phyloP scores from a whole-genome alignment of 2,329 filamentous ascomycete species.

The Cadophora luteo-olivacea region DNA sequence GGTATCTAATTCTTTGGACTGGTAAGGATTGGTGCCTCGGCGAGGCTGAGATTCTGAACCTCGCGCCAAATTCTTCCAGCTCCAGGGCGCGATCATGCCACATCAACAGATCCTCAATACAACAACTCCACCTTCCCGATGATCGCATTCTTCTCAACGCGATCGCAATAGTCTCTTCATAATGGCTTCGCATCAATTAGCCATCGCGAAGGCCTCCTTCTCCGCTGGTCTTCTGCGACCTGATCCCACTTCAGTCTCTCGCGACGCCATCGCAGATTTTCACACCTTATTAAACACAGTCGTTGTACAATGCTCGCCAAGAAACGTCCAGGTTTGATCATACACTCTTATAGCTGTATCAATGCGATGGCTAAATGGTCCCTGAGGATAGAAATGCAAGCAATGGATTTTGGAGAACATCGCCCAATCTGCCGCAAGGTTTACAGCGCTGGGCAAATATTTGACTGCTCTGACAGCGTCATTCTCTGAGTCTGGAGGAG shows the following conservation, averaged over 20 bases:
- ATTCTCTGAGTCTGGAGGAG: conserved; percentile 47
- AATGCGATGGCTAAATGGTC: conserved; percentile 48
- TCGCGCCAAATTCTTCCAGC: conserved; percentile 6
- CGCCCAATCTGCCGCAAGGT: conserved; percentile 69
- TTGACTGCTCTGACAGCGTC: conserved; percentile 72
- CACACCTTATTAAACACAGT: conserved; percentile 69
- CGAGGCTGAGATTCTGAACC: conserved; percentile 19
- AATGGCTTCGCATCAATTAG: conserved; percentile 74
- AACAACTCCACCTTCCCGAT: conserved; percentile 8
- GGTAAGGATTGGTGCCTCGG: not conserved
- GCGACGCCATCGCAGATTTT: conserved; percentile 74
- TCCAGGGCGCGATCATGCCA: not conserved
- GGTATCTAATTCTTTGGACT: not conserved
- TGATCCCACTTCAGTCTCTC: conserved; percentile 72
- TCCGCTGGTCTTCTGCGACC: conserved; percentile 75
- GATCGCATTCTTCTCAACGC: not conserved
- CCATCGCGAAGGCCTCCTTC: conserved; percentile 81
- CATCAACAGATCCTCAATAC: conserved; percentile 15
- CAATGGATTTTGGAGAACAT: conserved; percentile 81
- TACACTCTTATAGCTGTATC: conserved; percentile 43
- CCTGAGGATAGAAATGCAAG: conserved; percentile 77
- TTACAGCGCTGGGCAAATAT: conserved; percentile 76
- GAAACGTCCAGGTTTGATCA: conserved; percentile 84
- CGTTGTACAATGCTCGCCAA: conserved; percentile 74
- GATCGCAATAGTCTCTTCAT: conserved; percentile 2